These are phyloP conservation scores for Claviceps pazoutovae DNA, from an alignment of 2,329 filamentous ascomycete genomes.

Conservation along the genomic window DNA sequence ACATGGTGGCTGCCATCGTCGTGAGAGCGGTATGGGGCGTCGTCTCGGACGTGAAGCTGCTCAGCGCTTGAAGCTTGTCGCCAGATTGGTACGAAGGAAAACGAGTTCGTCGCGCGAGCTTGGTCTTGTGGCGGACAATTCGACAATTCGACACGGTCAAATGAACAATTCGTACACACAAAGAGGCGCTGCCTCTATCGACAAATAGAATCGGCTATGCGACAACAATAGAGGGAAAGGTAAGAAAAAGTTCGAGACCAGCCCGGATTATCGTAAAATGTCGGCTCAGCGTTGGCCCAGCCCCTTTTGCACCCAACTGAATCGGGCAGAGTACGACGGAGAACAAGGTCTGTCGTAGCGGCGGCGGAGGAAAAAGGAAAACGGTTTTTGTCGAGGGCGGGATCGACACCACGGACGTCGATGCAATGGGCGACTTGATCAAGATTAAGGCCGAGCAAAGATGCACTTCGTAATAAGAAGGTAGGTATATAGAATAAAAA, in stretches of 20 bases:
- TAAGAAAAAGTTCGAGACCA: slow-evolving; percentile 30
- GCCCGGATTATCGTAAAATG: slow-evolving; percentile 24
- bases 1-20: slow-evolving; percentile 40
- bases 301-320: slow-evolving; percentile 32
- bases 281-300: slow-evolving; percentile 22
- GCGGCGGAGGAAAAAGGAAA: slow-evolving; percentile 26
- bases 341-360: slow-evolving; percentile 9
- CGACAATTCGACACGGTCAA: not conserved
- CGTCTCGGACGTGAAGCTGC: not conserved
- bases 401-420: slow-evolving; percentile 13
- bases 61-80: not conserved
- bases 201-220: slow-evolving; percentile 3
- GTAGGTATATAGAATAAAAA: slow-evolving; percentile 5
- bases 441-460: slow-evolving; percentile 2
- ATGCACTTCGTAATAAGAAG: not conserved
- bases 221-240: slow-evolving; percentile 11
- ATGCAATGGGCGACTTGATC: not conserved
- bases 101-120: not conserved
- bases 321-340: slow-evolving; percentile 16
- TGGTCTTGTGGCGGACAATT: not conserved
- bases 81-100: not conserved
- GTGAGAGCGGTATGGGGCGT: slow-evolving; percentile 2
- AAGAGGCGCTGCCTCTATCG: slow-evolving; percentile 22
- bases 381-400: slow-evolving; percentile 8
- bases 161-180: slow-evolving; percentile 3